Percentiles rank a stretch among this genome's conserved stretches.
Conservation (phyloP, 768 basidiomycete species). For the Tricholoma terreum region DNA sequence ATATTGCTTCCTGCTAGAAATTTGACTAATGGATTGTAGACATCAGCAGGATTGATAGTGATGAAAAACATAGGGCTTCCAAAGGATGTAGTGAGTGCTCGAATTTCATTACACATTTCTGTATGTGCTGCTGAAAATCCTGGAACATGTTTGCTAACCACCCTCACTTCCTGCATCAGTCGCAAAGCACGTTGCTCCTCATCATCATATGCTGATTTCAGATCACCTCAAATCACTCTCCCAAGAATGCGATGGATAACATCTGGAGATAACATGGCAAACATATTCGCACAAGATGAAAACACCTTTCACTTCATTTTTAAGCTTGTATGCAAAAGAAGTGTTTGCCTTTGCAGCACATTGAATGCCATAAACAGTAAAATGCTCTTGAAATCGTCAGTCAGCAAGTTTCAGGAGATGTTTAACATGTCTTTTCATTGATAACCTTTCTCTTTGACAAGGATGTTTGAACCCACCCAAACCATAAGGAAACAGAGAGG, state of each 20-base stretch:
- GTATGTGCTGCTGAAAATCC: conserved; percentile 27
- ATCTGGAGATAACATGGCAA: background rate
- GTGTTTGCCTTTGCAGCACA: conserved; percentile 31
- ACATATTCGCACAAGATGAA: background rate
- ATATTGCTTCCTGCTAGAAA: conserved; percentile 35
- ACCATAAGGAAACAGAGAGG: conserved; percentile 38
- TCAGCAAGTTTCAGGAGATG: conserved; percentile 31
- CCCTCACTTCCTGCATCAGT: conserved; percentile 19
- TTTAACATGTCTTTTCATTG: conserved; percentile 31
- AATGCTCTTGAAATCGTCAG: conserved; percentile 33
- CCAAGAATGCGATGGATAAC: background rate
- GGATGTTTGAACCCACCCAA: background rate
- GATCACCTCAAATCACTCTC: background rate
- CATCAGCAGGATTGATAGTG: conserved; percentile 49
- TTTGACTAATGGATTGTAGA: conserved; percentile 38
- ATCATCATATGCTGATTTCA: background rate
- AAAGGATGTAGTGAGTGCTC: conserved; percentile 27
- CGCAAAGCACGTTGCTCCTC: conserved; percentile 4
- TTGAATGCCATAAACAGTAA: conserved; percentile 40
- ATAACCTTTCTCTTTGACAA: conserved; percentile 5
- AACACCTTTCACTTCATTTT: conserved; percentile 27
- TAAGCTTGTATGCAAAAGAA: conserved; percentile 31
- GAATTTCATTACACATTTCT: conserved; percentile 36
- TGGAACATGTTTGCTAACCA: conserved; percentile 16
- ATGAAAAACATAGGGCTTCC: conserved; percentile 42